A percentile compares a stretch with the other conserved stretches of the same genome.
Evolutionary conservation across 805 yeast species (phyloP).

Genomic region (Myxozyma sirexii): DNA sequence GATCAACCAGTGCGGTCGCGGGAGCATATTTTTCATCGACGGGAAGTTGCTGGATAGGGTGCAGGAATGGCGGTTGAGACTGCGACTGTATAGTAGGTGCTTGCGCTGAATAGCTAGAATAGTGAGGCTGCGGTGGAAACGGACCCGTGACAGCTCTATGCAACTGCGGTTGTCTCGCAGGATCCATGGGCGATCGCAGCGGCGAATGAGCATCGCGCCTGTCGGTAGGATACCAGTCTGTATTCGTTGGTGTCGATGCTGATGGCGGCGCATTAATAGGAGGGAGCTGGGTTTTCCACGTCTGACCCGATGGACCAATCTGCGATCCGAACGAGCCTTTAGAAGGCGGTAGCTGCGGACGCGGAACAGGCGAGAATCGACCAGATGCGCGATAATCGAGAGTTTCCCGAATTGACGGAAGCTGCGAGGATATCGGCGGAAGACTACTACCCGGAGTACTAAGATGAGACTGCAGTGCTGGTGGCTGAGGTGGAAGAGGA

Average conservation of each 20-base stretch:
- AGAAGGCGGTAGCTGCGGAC: slow-evolving; percentile 8
- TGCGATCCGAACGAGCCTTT: slow-evolving; percentile 1
- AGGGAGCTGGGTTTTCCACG: slow-evolving; percentile 4
- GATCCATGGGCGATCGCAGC: not conserved
- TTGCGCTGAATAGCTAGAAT: not conserved
- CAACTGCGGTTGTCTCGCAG: not conserved
- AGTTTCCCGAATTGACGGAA: slow-evolving; percentile 6
- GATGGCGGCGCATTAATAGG: not conserved
- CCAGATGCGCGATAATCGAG: not conserved
- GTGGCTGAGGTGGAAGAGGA: not conserved
- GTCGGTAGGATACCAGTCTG: not conserved
- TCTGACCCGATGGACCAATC: not conserved
- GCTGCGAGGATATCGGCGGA: not conserved
- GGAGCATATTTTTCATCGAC: too few species aligned
- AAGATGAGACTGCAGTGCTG: not conserved
- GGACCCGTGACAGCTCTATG: not conserved
- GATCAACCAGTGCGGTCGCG: too few species aligned
- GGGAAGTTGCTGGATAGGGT: too few species aligned
- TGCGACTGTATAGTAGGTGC: not conserved
- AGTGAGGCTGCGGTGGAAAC: not conserved
- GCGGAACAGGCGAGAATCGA: not conserved
- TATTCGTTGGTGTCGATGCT: not conserved
- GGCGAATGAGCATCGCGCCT: slow-evolving; percentile 1
- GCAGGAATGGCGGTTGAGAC: too few species aligned
- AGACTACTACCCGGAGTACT: not conserved